Conservation (phyloP, 345 rosid genomes). For the Murraya koenigii region DNA sequence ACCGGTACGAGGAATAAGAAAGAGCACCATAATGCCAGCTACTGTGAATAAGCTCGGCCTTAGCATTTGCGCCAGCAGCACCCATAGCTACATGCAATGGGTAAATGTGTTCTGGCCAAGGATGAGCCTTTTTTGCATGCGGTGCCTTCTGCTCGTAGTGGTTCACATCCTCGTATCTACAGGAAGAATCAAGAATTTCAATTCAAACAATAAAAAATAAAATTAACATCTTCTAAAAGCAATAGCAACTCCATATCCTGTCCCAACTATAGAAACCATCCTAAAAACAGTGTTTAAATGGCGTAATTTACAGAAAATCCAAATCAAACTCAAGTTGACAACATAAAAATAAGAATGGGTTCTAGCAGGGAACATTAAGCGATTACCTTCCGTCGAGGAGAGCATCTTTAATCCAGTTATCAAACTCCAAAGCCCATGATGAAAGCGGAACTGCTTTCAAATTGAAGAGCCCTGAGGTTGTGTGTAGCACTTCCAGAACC, state of each 20-base stretch:
- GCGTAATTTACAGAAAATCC: neutral
- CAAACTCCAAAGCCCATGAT: constrained; percentile 78
- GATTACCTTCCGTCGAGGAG: constrained; percentile 78
- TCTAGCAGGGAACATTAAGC: no score
- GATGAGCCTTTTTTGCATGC: constrained; percentile 72
- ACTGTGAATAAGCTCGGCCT: constrained; percentile 69
- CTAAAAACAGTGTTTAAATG: neutral
- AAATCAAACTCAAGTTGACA: neutral
- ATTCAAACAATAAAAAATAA: neutral
- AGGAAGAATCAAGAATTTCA: neutral
- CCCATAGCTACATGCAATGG: constrained; percentile 94
- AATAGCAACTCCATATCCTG: neutral
- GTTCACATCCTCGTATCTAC: constrained; percentile 79
- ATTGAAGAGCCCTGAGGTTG: constrained; percentile 53
- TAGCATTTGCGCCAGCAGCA: constrained; percentile 66
- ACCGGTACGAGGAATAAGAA: constrained; percentile 81
- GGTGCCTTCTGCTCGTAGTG: constrained; percentile 67
- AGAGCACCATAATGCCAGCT: constrained; percentile 73
- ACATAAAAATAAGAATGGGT: neutral
- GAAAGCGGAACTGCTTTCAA: constrained; percentile 16
- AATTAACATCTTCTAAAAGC: neutral
- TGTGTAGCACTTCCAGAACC: constrained; percentile 91
- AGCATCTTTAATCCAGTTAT: constrained; percentile 75
- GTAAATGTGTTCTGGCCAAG: constrained; percentile 83
- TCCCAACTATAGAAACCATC: neutral